Base-by-base conservation (phyloP, 2,329 filamentous ascomycete genomes). In the Fusarium kyushuense region DNA sequence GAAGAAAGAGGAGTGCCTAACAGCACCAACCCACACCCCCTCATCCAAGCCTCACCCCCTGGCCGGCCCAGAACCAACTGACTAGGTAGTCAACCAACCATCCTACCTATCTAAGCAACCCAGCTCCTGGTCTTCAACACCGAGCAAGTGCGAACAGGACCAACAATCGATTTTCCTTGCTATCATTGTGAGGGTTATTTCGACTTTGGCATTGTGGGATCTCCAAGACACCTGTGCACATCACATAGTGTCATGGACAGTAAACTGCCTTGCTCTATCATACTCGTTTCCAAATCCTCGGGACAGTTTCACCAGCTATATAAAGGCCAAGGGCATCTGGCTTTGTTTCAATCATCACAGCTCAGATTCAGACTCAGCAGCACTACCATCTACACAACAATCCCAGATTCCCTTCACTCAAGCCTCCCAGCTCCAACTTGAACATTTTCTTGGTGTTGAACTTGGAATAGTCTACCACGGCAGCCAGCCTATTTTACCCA, bases 251-350 rank as follows among this genome's bases (percentile, higher is more conserved):
- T 57, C 65, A 74, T 74, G 71, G 71, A 74, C 63, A 67, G 60
- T 59, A 73, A 71, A 74, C 72, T 67, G 67, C 64, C 72, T 74
- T 58, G 64, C 48, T 71, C 70, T 65, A 30, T 63, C 63, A 64
- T 36, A 64, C 52, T 67, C 53, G 57, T 62, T 61, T 53, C 72
- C 72, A 68, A 58, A 63, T 55, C 57, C 70, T 72, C 67, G 71
- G 73, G 63, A 58, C 66, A 61, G 69, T 72, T 48, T 73, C 69
- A 69, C 69, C 69, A 61, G 62, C 63, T 75, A 75, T 75, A 75
- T 75, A 75, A 75, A 57, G 66, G 58, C 58, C 53, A 69, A 54
- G 42, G 51, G 29, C 57, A 57, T 67, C 65, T 64, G 32, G 57
- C 47, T 54, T 71, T 49, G 53, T 60, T 47, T 40, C 51, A 21